Evolutionary conservation across 768 basidiomycete species (phyloP).

Genomic region (Kwoniella dejecticola): DNA sequence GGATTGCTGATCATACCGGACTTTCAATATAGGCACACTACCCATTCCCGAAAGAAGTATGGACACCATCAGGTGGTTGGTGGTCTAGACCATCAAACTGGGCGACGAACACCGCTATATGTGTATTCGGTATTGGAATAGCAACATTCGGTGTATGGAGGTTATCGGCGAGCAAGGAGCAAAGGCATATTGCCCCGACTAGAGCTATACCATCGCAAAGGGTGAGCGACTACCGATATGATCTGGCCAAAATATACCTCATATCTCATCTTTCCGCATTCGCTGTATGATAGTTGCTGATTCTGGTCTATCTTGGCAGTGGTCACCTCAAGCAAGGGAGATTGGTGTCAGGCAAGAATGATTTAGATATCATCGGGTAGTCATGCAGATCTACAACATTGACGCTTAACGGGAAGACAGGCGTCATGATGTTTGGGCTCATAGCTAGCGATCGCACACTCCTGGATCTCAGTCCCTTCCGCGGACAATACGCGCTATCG

Average conservation of each 20-base stretch:
- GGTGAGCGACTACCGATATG: slow-evolving; percentile 58
- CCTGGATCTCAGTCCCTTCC: no score
- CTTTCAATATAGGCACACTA: slow-evolving; percentile 61
- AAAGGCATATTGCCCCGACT: slow-evolving; percentile 63
- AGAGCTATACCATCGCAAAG: slow-evolving; percentile 77
- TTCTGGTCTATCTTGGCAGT: no score
- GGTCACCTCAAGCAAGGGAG: slow-evolving; percentile 52
- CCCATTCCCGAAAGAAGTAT: slow-evolving; percentile 92
- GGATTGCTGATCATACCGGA: background rate
- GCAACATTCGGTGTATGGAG: slow-evolving; percentile 70
- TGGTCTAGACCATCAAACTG: slow-evolving; percentile 90
- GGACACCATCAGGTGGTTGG: slow-evolving; percentile 96
- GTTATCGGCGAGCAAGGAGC: slow-evolving; percentile 77
- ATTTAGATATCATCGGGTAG: background rate
- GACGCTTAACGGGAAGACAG: background rate
- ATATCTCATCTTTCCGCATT: background rate
- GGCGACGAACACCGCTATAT: slow-evolving; percentile 78
- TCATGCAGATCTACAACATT: background rate
- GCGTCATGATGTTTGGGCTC: background rate
- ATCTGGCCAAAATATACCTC: background rate
- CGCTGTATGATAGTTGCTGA: no score
- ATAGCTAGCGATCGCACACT: no score
- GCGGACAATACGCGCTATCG: no score
- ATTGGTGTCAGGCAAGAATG: slow-evolving; percentile 52
- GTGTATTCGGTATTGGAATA: slow-evolving; percentile 68